Conservation (phyloP, 2,329 filamentous ascomycete species). For the Shiraia sp. region DNA sequence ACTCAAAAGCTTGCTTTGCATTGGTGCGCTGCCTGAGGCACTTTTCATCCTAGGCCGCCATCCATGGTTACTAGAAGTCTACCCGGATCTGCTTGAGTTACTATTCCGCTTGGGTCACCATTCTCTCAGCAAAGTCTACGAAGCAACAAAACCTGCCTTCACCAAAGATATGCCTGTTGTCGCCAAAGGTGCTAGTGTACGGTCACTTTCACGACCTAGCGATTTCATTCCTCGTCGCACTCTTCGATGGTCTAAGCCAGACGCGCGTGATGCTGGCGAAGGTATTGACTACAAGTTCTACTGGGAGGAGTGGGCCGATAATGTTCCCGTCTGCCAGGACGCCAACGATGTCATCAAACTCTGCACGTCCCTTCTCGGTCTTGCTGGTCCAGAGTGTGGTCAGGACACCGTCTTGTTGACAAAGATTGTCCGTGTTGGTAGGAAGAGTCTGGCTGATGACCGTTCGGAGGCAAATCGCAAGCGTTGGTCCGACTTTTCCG, state of each 20-base stretch:
- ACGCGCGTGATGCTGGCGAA: slow-evolving; percentile 74
- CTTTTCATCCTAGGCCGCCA: slow-evolving; percentile 91
- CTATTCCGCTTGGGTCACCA: slow-evolving; percentile 85
- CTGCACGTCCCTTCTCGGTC: slow-evolving; percentile 80
- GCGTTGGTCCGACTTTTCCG: slow-evolving; percentile 84
- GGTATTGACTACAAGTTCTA: slow-evolving; percentile 86
- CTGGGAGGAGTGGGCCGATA: slow-evolving; percentile 96
- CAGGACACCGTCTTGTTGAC: slow-evolving; percentile 76
- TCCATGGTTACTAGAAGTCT: slow-evolving; percentile 86
- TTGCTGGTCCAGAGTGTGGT: slow-evolving; percentile 87
- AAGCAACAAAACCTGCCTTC: slow-evolving; percentile 53
- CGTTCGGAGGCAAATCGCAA: slow-evolving; percentile 68
- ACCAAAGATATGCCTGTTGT: slow-evolving; percentile 47
- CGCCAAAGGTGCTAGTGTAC: slow-evolving; percentile 49
- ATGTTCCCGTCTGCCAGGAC: slow-evolving; percentile 85
- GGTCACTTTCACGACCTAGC: slow-evolving; percentile 63
- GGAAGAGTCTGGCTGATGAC: slow-evolving; percentile 72
- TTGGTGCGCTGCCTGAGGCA: slow-evolving; percentile 90
- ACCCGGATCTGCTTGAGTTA: slow-evolving; percentile 77
- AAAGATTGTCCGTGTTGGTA: slow-evolving; percentile 85
- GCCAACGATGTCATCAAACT: slow-evolving; percentile 90
- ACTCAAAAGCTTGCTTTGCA: slow-evolving; percentile 81
- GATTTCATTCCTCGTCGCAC: slow-evolving; percentile 66
- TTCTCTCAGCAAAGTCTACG: slow-evolving; percentile 76
- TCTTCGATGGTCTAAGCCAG: slow-evolving; percentile 82